phyloP scores from a whole-genome alignment of 768 basidiomycete genomes.

The Clathrus columnatus region DNA sequence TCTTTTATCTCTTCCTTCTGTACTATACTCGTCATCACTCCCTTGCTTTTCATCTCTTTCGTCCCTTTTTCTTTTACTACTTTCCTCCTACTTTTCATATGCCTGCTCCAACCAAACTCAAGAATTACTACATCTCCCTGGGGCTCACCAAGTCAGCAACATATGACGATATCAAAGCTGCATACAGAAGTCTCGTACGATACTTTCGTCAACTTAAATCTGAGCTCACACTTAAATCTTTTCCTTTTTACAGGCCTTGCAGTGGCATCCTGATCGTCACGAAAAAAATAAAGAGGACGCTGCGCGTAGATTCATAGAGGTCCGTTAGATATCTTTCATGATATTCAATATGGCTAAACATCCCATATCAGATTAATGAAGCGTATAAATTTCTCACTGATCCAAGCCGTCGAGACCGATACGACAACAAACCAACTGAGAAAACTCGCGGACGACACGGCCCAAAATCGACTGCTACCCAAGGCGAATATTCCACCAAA shows the following conservation, averaged over 20 bases:
- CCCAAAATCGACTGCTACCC: conserved; percentile 16
- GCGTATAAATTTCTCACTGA: conserved; percentile 49
- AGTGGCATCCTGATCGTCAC: conserved; percentile 65
- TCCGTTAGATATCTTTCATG: conserved; percentile 18
- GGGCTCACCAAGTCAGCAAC: conserved; percentile 38
- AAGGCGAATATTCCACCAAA: background rate
- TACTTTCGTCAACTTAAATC: conserved; percentile 18
- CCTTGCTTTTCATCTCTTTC: background rate
- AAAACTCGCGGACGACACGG: conserved; percentile 22
- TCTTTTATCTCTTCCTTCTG: background rate
- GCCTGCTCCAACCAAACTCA: conserved; percentile 8
- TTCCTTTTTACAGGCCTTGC: conserved; percentile 35
- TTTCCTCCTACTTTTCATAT: background rate
- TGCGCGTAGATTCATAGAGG: conserved; percentile 50
- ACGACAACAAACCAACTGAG: conserved; percentile 8
- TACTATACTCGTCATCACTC: background rate
- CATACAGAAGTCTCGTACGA: conserved; percentile 54
- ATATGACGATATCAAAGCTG: conserved; percentile 45
- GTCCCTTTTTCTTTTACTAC: conserved; percentile 7
- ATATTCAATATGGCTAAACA: background rate
- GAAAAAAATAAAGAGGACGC: conserved; percentile 41
- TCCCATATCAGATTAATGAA: conserved; percentile 35
- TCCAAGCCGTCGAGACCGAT: conserved; percentile 20
- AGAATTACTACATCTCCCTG: conserved; percentile 20
- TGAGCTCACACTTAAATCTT: conserved; percentile 12